Conservation (phyloP, 1,284 basidiomycete species). For the Apiotrichum veenhuisii region DNA sequence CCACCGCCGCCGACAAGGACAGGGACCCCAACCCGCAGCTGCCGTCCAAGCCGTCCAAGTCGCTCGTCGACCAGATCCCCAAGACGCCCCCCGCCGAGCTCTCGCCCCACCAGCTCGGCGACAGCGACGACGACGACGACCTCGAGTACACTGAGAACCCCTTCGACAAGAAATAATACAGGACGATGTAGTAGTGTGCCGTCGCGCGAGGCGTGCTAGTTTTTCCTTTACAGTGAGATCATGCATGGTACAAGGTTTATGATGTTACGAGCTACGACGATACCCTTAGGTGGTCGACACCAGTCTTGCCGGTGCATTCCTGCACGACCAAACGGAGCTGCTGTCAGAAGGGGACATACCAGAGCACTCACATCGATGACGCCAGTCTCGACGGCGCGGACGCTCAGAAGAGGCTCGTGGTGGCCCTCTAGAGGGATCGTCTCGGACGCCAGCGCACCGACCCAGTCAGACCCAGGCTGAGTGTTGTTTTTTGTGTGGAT, state of each 20-base stretch:
- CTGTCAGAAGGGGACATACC: background rate
- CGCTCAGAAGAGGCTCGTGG: constrained; percentile 56
- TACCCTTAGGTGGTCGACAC: constrained; percentile 15
- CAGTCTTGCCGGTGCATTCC: constrained; percentile 42
- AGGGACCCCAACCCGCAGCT: constrained; percentile 35
- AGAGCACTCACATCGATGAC: constrained; percentile 66
- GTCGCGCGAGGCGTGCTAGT: no score
- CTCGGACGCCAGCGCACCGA: constrained; percentile 35
- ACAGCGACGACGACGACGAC: constrained; percentile 46
- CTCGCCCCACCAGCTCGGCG: constrained; percentile 32
- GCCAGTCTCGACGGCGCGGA: constrained; percentile 72
- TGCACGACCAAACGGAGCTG: constrained; percentile 46
- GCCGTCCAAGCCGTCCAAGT: constrained; percentile 23
- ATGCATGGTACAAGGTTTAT: background rate
- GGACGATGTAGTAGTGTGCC: background rate
- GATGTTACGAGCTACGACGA: background rate
- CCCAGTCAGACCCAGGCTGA: constrained; percentile 45
- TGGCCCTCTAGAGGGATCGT: constrained; percentile 18
- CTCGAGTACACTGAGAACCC: constrained; percentile 50
- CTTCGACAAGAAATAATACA: constrained; percentile 40
- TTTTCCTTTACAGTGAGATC: no score
- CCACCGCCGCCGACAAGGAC: constrained; percentile 30
- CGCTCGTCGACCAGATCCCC: constrained; percentile 38
- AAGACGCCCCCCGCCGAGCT: constrained; percentile 36
- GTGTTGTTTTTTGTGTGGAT: constrained; percentile 71